Evolutionary conservation across 1,284 basidiomycete species (phyloP), one percentile per base, ranked within the genome.

Genomic region (Albatrellus sp.): DNA sequence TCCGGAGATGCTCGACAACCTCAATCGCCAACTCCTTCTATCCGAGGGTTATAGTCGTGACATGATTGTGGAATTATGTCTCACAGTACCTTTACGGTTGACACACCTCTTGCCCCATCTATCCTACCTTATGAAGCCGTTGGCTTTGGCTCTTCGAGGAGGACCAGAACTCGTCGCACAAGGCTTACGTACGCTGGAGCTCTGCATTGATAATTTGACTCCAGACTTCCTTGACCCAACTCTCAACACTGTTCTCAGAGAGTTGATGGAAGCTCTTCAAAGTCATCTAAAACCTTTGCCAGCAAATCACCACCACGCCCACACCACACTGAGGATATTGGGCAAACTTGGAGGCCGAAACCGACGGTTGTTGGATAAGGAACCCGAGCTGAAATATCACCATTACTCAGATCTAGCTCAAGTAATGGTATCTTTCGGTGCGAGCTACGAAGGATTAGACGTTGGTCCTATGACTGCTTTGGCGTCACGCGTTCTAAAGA

Each of bases 201-300:
- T 99, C n/a, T 98, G 94, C 65, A 97, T 99, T 59, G 97, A 99
- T 69, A 99, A 98, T 58, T 73, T 99, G 19, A 98, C 93, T 0
- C 91, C 93, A 14, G 96, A 98, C 60, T 99, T 98, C 70, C 73
- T 99, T 24, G 96, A 98, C 57, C 97, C 96, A 0, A 96, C 93
- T 2, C 80, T 99, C 58, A 89, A 82, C 50, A 91, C 90, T 0
- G 90, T 97, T 32, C 71, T 96, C 38, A 75, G 91, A 38, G 93
- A 98, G 52, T 73, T 99, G 48, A 98, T 96, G 90, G 85, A 87
- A 50, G 94, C 93, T 0, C 71, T 98, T 17, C 90, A 94, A 61
- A 83, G 78, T 52, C 84, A 93, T 55, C 69, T 99, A 37, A 90
- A 87, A 58, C 96, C 96, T 0, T 66, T 92, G 11, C 96, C 96